A percentile compares a stretch with the other conserved stretches of the same genome.
Evolutionary conservation across 75 land plant genomes (phyloP).

Genomic region (Isoetes taiwanensis): DNA sequence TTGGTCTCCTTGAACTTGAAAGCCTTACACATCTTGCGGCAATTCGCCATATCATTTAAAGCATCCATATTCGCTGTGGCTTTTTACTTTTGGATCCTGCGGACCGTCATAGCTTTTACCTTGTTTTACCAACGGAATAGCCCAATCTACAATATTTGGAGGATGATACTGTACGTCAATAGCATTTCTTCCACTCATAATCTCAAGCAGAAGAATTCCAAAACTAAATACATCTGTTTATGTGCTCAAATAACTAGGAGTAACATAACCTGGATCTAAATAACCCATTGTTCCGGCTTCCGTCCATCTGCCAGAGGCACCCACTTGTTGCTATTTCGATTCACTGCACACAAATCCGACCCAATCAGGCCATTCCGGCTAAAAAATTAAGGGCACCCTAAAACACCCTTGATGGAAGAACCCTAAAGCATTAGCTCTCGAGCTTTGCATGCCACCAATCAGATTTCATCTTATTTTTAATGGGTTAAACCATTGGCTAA

Average conservation of each 20-base stretch:
- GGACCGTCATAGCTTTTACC: constrained; percentile 41
- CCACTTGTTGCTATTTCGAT: no score
- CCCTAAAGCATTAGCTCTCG: no score
- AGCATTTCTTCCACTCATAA: constrained; percentile 79
- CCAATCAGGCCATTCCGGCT: no score
- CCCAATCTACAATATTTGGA: constrained; percentile 81
- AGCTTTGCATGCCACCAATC: no score
- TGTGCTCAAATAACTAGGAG: constrained; percentile 69
- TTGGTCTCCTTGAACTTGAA: constrained; percentile 44
- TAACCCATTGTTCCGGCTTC: constrained; percentile 80
- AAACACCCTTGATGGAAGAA: no score
- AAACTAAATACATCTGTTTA: constrained; percentile 89
- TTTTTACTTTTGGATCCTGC: constrained; percentile 37
- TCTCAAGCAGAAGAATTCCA: constrained; percentile 79
- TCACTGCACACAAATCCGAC: no score
- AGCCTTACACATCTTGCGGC: constrained; percentile 69
- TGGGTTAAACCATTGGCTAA: no score
- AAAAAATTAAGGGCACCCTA: no score
- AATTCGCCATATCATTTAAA: constrained; percentile 47
- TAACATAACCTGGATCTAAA: constrained; percentile 69
- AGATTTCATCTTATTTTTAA: no score
- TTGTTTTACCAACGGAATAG: constrained; percentile 54
- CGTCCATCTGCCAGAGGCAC: no score
- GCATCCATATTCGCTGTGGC: constrained; percentile 42
- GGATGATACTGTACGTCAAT: constrained; percentile 62